A percentile compares a stretch with the other conserved stretches of the same genome.
phyloP scores from a whole-genome alignment of 352 stramenopile genomes.

The Phytophthora citrophthora region DNA sequence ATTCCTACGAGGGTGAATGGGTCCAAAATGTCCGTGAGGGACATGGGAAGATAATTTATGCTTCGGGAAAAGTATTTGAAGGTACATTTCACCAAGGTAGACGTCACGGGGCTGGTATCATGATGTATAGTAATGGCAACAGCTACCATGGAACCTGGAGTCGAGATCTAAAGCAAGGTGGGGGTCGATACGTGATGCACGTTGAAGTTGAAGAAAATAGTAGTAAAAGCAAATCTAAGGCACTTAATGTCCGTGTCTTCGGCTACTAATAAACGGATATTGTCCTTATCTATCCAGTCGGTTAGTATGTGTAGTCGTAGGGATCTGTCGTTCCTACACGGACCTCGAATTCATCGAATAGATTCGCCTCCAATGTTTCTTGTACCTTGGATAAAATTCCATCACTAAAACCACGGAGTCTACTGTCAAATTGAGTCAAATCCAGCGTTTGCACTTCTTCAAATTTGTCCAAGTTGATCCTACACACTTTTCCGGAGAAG shows the following conservation, averaged over 20 bases:
- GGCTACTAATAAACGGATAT: conserved; percentile 37
- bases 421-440: conserved; percentile 53
- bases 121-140: conserved; percentile 86
- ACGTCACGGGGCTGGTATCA: conserved; percentile 76
- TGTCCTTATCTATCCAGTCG: background rate
- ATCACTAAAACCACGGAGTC: conserved; percentile 56
- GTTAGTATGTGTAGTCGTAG: conserved; percentile 74
- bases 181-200: conserved; percentile 70
- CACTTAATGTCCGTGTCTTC: conserved; percentile 49
- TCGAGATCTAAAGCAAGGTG: conserved; percentile 86
- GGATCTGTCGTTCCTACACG: conserved; percentile 65
- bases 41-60: conserved; percentile 73
- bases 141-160: conserved; percentile 88
- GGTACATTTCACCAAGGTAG: conserved; percentile 84
- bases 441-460: conserved; percentile 80
- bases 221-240: conserved; percentile 5
- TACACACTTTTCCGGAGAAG: conserved; percentile 78
- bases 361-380: conserved; percentile 53
- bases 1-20: conserved; percentile 85
- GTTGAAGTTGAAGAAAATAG: conserved; percentile 22
- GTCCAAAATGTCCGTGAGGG: conserved; percentile 84
- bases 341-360: conserved; percentile 73
- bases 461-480: conserved; percentile 83
- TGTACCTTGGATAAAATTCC: conserved; percentile 59
- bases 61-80: conserved; percentile 84